Evolutionary conservation across 2,329 filamentous ascomycete species (phyloP).

Genomic region (Diaporthe citri): DNA sequence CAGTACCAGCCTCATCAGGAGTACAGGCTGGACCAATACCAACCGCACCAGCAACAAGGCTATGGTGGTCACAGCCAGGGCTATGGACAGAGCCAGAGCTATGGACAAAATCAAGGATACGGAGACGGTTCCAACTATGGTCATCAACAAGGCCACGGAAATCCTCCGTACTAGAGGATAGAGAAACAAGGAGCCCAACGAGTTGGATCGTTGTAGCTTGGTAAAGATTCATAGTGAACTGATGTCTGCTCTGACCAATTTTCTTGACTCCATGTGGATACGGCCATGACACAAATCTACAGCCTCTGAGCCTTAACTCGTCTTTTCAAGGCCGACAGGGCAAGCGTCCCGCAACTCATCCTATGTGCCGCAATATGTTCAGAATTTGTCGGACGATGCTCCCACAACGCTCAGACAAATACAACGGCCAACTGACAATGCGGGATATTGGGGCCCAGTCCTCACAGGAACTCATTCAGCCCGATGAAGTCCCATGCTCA

Average conservation of each 20-base stretch:
- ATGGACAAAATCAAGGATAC: neutral
- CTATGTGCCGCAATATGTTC: neutral
- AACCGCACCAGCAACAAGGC: constrained; percentile 32
- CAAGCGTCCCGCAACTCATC: neutral
- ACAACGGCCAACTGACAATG: too few species aligned
- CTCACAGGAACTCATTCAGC: too few species aligned
- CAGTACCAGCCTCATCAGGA: constrained; percentile 41
- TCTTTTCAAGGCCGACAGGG: fast-evolving
- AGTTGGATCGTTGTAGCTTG: neutral
- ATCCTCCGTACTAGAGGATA: neutral
- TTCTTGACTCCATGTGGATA: neutral
- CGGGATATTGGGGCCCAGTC: neutral
- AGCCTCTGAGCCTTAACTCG: neutral
- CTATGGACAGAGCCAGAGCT: constrained; percentile 5
- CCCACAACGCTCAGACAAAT: too few species aligned
- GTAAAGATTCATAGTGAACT: neutral
- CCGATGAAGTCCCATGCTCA: neutral
- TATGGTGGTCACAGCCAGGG: neutral
- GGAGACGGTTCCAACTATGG: neutral
- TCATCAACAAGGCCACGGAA: constrained; percentile 1
- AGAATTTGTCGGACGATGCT: neutral
- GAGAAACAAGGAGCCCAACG: too few species aligned
- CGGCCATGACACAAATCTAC: neutral
- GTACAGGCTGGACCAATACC: constrained; percentile 37
- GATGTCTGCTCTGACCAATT: neutral